Conservation (phyloP, 2,329 filamentous ascomycete genomes). For the Whalleya microplaca region DNA sequence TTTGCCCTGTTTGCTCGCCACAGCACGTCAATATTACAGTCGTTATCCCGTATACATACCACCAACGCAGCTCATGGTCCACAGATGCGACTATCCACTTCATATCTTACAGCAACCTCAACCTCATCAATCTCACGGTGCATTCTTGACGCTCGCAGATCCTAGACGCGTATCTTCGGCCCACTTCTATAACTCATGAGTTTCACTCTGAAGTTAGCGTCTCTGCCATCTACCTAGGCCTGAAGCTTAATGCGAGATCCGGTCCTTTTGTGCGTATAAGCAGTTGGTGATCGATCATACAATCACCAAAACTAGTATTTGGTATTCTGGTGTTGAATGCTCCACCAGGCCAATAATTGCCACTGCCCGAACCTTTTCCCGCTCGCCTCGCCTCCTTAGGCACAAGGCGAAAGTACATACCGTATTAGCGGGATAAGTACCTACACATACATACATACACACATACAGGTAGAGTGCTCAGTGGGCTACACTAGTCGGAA, state of each 20-base stretch:
- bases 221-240: neutral
- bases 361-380: neutral
- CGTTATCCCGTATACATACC: too few species aligned
- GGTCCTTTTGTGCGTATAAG: neutral
- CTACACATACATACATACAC: too few species aligned
- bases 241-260: neutral
- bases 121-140: neutral
- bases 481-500: neutral
- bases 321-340: neutral
- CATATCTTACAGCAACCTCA: too few species aligned
- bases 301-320: neutral
- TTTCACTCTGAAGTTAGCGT: too few species aligned
- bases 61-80: too few species aligned
- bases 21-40: neutral
- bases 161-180: slow-evolving; percentile 11
- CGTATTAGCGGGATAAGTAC: neutral
- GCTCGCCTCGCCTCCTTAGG: too few species aligned
- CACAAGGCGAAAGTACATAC: neutral
- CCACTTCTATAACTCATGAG: too few species aligned
- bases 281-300: too few species aligned
- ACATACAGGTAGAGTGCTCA: neutral
- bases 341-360: neutral
- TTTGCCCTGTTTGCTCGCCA: neutral
- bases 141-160: slow-evolving; percentile 10
- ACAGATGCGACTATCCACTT: too few species aligned